These are phyloP conservation scores for Chaetomium olivaceum DNA, from an alignment of 2,329 filamentous ascomycete genomes.

Conservation along the genomic window DNA sequence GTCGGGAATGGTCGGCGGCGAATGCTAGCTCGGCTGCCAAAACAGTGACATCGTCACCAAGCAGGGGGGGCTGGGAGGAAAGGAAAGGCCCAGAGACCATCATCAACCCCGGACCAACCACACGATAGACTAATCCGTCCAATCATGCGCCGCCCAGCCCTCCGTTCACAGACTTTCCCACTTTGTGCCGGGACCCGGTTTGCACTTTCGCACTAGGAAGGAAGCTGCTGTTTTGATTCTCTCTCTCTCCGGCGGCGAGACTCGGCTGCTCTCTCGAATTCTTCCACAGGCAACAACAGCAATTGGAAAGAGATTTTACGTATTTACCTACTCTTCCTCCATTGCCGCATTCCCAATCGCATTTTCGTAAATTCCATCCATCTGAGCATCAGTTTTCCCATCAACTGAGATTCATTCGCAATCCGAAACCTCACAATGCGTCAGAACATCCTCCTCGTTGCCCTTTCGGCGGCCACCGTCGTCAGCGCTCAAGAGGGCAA, in stretches of 20 bases:
- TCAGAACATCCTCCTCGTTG: constrained; percentile 43
- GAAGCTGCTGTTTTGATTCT: constrained; percentile 8
- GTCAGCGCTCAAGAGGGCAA: constrained; percentile 47
- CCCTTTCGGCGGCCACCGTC: constrained; percentile 47
- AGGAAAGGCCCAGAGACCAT: background rate
- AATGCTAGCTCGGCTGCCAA: constrained; percentile 12
- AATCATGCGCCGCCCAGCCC: constrained; percentile 13
- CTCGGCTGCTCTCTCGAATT: background rate
- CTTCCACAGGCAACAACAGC: constrained; percentile 10
- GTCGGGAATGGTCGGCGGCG: background rate
- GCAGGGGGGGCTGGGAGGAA: background rate
- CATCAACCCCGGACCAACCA: background rate
- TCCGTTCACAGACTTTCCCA: constrained; percentile 2
- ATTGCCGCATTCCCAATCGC: constrained; percentile 4
- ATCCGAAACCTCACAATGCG: constrained; percentile 42
- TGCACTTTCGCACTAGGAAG: background rate
- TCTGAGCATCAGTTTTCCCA: constrained; percentile 9
- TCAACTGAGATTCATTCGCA: background rate
- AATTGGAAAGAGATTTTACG: background rate
- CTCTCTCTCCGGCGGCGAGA: background rate
- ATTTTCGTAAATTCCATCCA: constrained; percentile 8
- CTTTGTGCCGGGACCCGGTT: constrained; percentile 10
- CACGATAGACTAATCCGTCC: constrained; percentile 6
- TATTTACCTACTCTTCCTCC: background rate
- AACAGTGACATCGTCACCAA: background rate